phyloP scores from a whole-genome alignment of 2,329 filamentous ascomycete genomes.

The Fusarium sororula region DNA sequence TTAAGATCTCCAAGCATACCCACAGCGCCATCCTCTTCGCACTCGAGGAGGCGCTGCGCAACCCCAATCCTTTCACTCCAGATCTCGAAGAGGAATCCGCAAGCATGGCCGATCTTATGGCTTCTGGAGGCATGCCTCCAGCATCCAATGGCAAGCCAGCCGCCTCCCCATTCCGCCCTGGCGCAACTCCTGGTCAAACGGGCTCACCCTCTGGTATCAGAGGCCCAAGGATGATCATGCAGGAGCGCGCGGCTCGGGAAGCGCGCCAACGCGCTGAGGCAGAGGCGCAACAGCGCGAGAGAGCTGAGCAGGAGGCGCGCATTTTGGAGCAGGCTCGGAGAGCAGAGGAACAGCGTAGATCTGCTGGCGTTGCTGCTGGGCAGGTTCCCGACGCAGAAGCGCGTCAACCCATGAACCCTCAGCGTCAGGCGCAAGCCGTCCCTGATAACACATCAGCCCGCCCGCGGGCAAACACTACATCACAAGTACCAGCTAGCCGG shows the following conservation, averaged over 20 bases:
- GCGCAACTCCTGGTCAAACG: conserved; percentile 60
- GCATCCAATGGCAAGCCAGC: conserved; percentile 65
- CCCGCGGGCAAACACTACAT: conserved; percentile 41
- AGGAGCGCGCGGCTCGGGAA: conserved; percentile 81
- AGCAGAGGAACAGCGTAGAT: conserved; percentile 65
- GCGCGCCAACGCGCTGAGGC: conserved; percentile 73
- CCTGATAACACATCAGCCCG: conserved; percentile 40
- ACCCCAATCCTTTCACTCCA: conserved; percentile 82
- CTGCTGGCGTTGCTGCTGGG: conserved; percentile 58
- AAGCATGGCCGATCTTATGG: conserved; percentile 84
- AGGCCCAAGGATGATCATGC: conserved; percentile 92
- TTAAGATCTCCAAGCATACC: conserved; percentile 82
- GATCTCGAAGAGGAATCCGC: conserved; percentile 89
- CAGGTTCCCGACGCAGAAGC: conserved; percentile 45
- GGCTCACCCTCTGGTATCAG: conserved; percentile 74
- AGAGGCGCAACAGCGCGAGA: conserved; percentile 68
- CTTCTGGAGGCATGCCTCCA: conserved; percentile 64
- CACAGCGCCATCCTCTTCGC: conserved; percentile 92
- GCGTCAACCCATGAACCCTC: conserved; percentile 48
- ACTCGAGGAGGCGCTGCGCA: conserved; percentile 87
- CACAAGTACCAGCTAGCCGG: conserved; percentile 39
- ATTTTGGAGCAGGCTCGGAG: conserved; percentile 64
- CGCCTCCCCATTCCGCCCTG: conserved; percentile 54
- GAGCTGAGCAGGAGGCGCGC: conserved; percentile 65
- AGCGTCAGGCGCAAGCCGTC: conserved; percentile 42